Conservation (phyloP, 352 stramenopile genomes). For the Phytophthora pistaciae region DNA sequence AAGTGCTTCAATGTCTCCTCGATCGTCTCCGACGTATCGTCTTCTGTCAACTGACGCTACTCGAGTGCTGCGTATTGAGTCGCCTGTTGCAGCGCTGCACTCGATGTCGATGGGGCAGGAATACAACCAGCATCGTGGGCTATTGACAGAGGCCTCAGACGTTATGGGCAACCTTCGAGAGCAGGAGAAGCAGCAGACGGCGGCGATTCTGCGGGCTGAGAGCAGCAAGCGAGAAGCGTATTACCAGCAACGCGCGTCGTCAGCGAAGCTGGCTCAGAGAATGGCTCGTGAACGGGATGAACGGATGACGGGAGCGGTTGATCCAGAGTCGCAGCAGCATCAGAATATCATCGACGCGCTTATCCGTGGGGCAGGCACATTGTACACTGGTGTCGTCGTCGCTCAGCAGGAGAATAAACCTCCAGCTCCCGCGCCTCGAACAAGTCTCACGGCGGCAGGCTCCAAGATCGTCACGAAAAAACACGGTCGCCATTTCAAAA, state of each 20-base stretch:
- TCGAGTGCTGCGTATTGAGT: slow-evolving; percentile 62
- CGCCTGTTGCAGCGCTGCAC: slow-evolving; percentile 24
- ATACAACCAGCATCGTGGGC: slow-evolving; percentile 20
- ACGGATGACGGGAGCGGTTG: slow-evolving; percentile 15
- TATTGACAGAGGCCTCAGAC: slow-evolving; percentile 23
- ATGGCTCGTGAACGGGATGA: slow-evolving; percentile 11
- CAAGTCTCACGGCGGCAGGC: slow-evolving; percentile 3
- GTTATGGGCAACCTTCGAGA: slow-evolving; percentile 37
- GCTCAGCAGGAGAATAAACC: slow-evolving; percentile 15
- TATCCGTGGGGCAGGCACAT: slow-evolving; percentile 26
- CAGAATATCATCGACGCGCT: slow-evolving; percentile 45
- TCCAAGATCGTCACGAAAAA: slow-evolving; percentile 38
- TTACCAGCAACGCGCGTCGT: slow-evolving; percentile 15
- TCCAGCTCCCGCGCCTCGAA: slow-evolving; percentile 3
- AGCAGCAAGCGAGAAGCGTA: slow-evolving; percentile 30
- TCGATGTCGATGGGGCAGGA: slow-evolving; percentile 18
- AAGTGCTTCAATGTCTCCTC: slow-evolving; percentile 15
- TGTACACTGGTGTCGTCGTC: slow-evolving; percentile 44
- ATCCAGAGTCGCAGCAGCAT: slow-evolving; percentile 9
- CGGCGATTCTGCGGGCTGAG: slow-evolving; percentile 33
- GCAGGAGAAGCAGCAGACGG: slow-evolving; percentile 41
- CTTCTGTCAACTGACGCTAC: slow-evolving; percentile 62
- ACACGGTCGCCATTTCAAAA: slow-evolving; percentile 43
- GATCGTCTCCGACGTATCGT: slow-evolving; percentile 44
- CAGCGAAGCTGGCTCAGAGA: slow-evolving; percentile 9